Evolutionary conservation across 164 flowering plant genomes (phyloP).

Genomic region (Buxus sempervirens): DNA sequence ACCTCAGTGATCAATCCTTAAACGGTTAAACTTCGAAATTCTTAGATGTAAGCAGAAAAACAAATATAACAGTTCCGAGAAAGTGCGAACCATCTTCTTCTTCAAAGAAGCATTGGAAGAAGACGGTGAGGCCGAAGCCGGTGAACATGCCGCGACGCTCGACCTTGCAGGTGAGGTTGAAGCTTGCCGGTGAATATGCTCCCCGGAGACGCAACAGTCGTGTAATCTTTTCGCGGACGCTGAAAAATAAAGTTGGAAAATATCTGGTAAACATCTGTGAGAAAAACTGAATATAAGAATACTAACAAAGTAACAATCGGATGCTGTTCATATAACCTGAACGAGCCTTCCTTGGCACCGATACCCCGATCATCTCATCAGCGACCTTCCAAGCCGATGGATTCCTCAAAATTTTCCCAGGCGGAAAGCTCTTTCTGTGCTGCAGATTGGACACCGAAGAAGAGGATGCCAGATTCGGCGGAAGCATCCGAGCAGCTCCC

Average conservation of each 20-base stretch:
- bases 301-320: too few relatives aligned
- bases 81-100: conserved; percentile 59
- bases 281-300: too few relatives aligned
- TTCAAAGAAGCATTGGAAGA: conserved; percentile 52
- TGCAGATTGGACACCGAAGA: conserved; percentile 29
- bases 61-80: not conserved
- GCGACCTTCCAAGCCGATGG: conserved; percentile 64
- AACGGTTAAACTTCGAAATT: not conserved
- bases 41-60: not conserved
- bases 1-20: not conserved
- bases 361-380: conserved; percentile 86
- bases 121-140: conserved; percentile 60
- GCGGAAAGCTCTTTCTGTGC: conserved; percentile 60
- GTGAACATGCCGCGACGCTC: conserved; percentile 28
- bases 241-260: conserved; percentile 25
- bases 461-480: conserved; percentile 35
- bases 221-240: conserved; percentile 87
- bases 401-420: conserved; percentile 45
- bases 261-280: conserved; percentile 1
- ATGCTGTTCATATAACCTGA: conserved; percentile 22
- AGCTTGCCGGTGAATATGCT: conserved; percentile 58
- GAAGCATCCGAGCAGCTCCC: conserved; percentile 40
- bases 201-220: conserved; percentile 27
- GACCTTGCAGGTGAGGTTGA: conserved; percentile 79
- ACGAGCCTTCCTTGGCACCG: conserved; percentile 97